These are phyloP conservation scores for Phytophthora pisi DNA, from an alignment of 352 stramenopile genomes.

Conservation along the genomic window DNA sequence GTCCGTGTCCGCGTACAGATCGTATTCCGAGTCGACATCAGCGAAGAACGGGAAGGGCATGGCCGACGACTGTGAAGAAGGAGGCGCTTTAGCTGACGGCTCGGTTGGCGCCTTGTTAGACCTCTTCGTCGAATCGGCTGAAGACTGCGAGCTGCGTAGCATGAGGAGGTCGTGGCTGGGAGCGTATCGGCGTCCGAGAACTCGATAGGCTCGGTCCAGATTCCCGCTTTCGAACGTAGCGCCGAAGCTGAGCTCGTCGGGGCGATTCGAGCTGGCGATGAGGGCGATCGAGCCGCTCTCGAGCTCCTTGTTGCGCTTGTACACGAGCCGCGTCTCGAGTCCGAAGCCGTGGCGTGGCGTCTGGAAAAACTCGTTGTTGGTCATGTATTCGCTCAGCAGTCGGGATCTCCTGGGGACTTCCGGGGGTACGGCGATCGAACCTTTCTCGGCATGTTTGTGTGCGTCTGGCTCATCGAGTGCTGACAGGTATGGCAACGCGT, in stretches of 20 bases:
- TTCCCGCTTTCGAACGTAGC: slow-evolving; percentile 83
- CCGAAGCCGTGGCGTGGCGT: slow-evolving; percentile 63
- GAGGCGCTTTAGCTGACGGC: background rate
- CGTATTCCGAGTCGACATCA: slow-evolving; percentile 69
- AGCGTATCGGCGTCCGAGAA: slow-evolving; percentile 61
- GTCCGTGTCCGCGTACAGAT: slow-evolving; percentile 78
- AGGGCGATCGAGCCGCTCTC: slow-evolving; percentile 21
- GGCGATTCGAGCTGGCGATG: slow-evolving; percentile 1
- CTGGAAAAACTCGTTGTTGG: slow-evolving; percentile 69
- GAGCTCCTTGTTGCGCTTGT: slow-evolving; percentile 66
- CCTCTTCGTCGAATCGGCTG: background rate
- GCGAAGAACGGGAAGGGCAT: slow-evolving; percentile 62
- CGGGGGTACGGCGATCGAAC: slow-evolving; percentile 1
- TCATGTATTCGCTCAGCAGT: slow-evolving; percentile 72
- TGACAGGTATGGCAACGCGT: slow-evolving; percentile 53
- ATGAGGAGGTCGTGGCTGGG: slow-evolving; percentile 45
- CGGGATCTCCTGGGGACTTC: slow-evolving; percentile 36
- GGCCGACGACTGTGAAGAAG: slow-evolving; percentile 10
- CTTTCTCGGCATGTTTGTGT: slow-evolving; percentile 27
- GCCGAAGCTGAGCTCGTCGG: slow-evolving; percentile 60
- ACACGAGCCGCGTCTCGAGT: slow-evolving; percentile 59
- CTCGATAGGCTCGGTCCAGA: slow-evolving; percentile 69
- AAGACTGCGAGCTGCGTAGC: slow-evolving; percentile 7
- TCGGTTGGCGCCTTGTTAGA: slow-evolving; percentile 8
- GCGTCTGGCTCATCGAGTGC: slow-evolving; percentile 51